Evolutionary conservation across 83 land plant species (phyloP).

Genomic region (Picea abies): DNA sequence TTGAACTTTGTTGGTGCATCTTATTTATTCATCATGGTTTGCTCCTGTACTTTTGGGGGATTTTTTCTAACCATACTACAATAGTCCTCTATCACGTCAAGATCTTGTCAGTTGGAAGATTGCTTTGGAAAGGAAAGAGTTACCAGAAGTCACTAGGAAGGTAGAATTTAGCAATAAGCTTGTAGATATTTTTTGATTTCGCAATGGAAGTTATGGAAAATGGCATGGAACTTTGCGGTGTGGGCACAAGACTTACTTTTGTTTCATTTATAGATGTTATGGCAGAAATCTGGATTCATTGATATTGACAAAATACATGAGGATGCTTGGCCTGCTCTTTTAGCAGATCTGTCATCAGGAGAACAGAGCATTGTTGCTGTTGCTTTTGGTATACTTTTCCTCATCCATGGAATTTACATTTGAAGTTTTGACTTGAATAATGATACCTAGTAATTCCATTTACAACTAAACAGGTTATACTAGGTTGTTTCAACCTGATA

Average conservation of each 20-base stretch:
- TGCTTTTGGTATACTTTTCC: constrained; percentile 71
- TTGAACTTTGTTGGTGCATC: not conserved
- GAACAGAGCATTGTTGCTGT: constrained; percentile 78
- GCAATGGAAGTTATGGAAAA: not conserved
- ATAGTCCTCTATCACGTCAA: constrained; percentile 92
- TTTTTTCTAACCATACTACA: not conserved
- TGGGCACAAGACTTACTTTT: not conserved
- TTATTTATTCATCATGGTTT: constrained; percentile 8
- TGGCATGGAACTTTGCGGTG: not conserved
- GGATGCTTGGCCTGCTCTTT: constrained; percentile 89
- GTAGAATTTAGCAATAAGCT: constrained; percentile 27
- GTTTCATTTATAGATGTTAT: constrained; percentile 46
- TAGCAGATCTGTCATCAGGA: constrained; percentile 75
- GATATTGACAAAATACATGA: constrained; percentile 84
- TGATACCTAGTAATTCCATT: not conserved
- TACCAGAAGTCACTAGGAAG: constrained; percentile 71
- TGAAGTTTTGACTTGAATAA: not conserved
- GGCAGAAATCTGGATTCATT: constrained; percentile 75
- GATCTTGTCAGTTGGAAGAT: constrained; percentile 96
- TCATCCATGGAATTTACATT: constrained; percentile 7
- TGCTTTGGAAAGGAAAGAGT: constrained; percentile 73
- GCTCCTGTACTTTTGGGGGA: constrained; percentile 5
- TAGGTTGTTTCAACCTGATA: constrained; percentile 91
- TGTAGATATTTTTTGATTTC: not conserved
- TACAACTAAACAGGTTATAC: constrained; percentile 70